Conservation (phyloP, 1,139 yeast genomes). For the Suhomyces chickasaworum region DNA sequence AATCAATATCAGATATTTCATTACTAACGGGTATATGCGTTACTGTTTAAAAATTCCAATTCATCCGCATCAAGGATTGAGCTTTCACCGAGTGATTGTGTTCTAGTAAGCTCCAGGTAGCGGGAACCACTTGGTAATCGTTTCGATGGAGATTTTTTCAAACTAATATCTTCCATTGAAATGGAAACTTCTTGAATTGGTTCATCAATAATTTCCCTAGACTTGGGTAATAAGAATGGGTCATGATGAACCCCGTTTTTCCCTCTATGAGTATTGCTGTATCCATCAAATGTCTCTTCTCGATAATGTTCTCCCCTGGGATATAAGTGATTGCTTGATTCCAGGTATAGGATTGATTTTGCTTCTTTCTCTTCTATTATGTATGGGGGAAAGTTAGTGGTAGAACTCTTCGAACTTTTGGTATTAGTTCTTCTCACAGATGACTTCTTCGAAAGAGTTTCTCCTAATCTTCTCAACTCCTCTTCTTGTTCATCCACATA, state of each 20-base stretch:
- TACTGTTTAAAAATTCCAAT: constrained; percentile 28
- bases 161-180: background rate
- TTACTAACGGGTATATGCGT: constrained; percentile 3
- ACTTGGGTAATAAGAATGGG: background rate
- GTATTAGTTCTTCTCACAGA: constrained; percentile 16
- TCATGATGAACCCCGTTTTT: constrained; percentile 3
- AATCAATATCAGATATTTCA: too few relatives aligned
- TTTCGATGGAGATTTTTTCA: background rate
- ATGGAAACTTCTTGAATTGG: background rate
- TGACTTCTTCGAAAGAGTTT: constrained; percentile 24
- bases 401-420: constrained; percentile 2
- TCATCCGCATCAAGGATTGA: constrained; percentile 36
- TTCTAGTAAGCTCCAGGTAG: background rate
- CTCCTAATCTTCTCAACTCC: constrained; percentile 36
- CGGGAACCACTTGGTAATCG: constrained; percentile 5
- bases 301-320: constrained; percentile 17
- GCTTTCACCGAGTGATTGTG: constrained; percentile 5
- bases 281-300: constrained; percentile 24
- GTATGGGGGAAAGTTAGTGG: constrained; percentile 6
- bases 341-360: constrained; percentile 17
- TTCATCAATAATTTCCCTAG: background rate
- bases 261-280: constrained; percentile 12
- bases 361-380: constrained; percentile 18
- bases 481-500: constrained; percentile 23
- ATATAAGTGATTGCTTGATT: constrained; percentile 9